Conservation (phyloP, 116 monocot species). For the Papilionanthe hybrid region DNA sequence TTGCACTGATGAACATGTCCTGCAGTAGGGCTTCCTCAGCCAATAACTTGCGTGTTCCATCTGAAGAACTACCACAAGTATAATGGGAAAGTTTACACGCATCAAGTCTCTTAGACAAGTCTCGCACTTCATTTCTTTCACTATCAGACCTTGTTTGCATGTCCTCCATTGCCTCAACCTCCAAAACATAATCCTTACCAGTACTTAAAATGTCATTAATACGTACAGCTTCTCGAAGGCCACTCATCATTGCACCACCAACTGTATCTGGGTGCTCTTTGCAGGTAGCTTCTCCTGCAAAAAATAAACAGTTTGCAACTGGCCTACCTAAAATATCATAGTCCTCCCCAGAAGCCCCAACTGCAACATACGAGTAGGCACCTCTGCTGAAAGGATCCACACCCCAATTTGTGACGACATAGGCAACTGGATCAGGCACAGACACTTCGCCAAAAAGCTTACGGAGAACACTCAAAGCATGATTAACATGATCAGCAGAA, state of each 20-base stretch:
- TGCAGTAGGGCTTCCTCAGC: constrained; percentile 52
- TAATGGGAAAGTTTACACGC: constrained; percentile 51
- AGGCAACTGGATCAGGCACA: constrained; percentile 91
- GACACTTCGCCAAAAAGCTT: constrained; percentile 74
- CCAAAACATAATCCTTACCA: constrained; percentile 77
- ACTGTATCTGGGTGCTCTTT: constrained; percentile 99
- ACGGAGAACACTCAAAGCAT: constrained; percentile 77
- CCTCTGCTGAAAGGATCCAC: constrained; percentile 87
- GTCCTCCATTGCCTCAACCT: constrained; percentile 77
- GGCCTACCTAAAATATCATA: constrained; percentile 94
- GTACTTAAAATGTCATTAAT: constrained; percentile 74
- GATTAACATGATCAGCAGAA: constrained; percentile 68
- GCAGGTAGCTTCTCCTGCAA: constrained; percentile 99
- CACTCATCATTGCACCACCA: constrained; percentile 99
- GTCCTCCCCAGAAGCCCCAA: constrained; percentile 89
- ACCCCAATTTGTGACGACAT: constrained; percentile 97
- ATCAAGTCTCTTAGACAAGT: constrained; percentile 73
- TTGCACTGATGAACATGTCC: constrained; percentile 83
- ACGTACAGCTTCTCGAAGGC: constrained; percentile 92
- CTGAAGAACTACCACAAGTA: constrained; percentile 33
- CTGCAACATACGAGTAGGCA: constrained; percentile 94
- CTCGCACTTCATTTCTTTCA: constrained; percentile 79
- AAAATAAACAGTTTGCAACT: constrained; percentile 84
- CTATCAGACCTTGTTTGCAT: constrained; percentile 52
- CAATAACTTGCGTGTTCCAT: constrained; percentile 23